Base-by-base conservation (phyloP, 345 rosid species). In the Populus alba region DNA sequence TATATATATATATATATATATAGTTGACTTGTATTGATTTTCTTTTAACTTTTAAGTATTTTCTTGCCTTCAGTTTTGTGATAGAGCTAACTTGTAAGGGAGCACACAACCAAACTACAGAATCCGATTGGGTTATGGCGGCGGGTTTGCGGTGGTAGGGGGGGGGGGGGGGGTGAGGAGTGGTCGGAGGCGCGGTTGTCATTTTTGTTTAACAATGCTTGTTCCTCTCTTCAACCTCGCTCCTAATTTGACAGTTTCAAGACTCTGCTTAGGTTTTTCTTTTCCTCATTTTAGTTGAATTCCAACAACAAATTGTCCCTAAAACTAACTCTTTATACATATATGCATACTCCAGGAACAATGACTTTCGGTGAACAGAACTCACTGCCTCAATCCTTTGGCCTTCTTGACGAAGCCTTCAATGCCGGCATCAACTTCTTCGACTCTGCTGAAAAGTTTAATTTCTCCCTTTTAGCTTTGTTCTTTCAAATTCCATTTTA, bases 351-450 rank as follows among this genome's bases (percentile, higher is more conserved):
- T 57, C 33, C 87, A 90, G 94, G 91, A 80, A 89, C 91, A 9
- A 87, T 90, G 94, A 88, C 92, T 6, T 89, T 90, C 49, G 92
- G 94, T 31, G 90, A 87, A 82, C 92, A 90, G 76, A 89, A 86
- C 78, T 82, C 88, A 16, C 55, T 79, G 82, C 38, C 80, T 8
- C 86, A 86, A 68, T 87, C 92, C 66, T 87, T 87, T 78, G 86
- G 84, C 76, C 90, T 90, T 73, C 90, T 90, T 74, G 90, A 90
- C 71, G 85, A 78, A 71, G 88, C 91, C 73, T 84, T 86, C 77
- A 75, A 76, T 43, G 82, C 87, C 67, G 91, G 91, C 77, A 84
- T 90, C 84, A 90, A 87, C 79, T 90, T 90, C 87, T 90, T 90
- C 80, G 92, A 89, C 83, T 87, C 90, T 33, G 92, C 94, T 17